phyloP scores from a whole-genome alignment of 1,284 basidiomycete species.

The Moesziomyces antarcticus region DNA sequence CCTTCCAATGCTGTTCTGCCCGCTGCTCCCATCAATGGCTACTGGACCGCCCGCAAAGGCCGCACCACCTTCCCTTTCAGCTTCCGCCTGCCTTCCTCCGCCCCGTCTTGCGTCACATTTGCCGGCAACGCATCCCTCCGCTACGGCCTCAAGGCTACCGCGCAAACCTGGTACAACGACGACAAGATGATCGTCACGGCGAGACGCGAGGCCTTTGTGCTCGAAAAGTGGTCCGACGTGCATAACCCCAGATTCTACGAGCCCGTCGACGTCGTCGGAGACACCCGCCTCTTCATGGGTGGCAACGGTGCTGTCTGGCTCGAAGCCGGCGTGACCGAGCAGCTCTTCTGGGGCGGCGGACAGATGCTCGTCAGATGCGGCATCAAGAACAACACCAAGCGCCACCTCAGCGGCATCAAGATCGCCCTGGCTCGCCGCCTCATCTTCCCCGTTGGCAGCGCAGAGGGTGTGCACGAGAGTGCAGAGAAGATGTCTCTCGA shows the following conservation, averaged over 20 bases:
- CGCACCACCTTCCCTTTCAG: constrained; percentile 60
- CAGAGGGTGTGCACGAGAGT: constrained; percentile 45
- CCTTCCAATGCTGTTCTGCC: constrained; percentile 63
- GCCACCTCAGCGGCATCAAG: constrained; percentile 57
- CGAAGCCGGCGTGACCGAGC: constrained; percentile 54
- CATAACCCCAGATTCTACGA: constrained; percentile 36
- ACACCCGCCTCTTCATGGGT: constrained; percentile 63
- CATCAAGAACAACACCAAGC: constrained; percentile 62
- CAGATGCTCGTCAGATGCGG: constrained; percentile 54
- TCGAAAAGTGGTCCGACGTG: constrained; percentile 60
- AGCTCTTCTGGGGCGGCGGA: constrained; percentile 56
- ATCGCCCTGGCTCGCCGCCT: constrained; percentile 54
- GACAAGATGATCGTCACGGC: constrained; percentile 55
- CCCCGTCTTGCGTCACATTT: constrained; percentile 57
- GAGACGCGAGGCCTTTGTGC: constrained; percentile 54
- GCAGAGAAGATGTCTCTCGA: constrained; percentile 45
- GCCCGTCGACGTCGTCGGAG: constrained; percentile 56
- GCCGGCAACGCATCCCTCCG: constrained; percentile 58
- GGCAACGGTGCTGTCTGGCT: constrained; percentile 62
- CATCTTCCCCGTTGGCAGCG: constrained; percentile 54
- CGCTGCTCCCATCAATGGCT: constrained; percentile 53
- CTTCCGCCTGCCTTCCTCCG: constrained; percentile 54
- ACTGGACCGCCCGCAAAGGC: constrained; percentile 63
- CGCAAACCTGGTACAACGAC: constrained; percentile 61
- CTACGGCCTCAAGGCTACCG: constrained; percentile 59